phyloP scores from a whole-genome alignment of 176 grass and related monocot genomes.

The Hordeum marinum region DNA sequence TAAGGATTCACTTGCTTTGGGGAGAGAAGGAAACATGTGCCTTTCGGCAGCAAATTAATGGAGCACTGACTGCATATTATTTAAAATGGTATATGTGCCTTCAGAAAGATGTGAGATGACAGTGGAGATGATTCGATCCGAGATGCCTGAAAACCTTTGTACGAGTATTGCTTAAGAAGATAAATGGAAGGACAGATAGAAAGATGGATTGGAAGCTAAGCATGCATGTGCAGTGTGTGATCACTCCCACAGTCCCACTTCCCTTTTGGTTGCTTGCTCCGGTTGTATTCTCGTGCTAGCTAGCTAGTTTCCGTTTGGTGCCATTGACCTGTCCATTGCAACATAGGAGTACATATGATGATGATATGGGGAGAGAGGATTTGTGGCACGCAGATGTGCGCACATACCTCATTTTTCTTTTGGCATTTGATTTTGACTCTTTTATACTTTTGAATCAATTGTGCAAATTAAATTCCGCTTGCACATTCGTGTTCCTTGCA shows the following conservation, averaged over 20 bases:
- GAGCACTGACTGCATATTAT: neutral
- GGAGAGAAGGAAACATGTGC: neutral
- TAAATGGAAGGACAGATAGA: neutral
- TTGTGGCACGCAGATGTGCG: too few relatives aligned
- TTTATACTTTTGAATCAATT: too few relatives aligned
- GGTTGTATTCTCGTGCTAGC: neutral
- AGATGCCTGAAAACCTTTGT: neutral
- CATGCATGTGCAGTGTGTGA: neutral
- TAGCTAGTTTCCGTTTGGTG: neutral
- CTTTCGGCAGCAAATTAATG: neutral
- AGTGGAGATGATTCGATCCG: neutral
- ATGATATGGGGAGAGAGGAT: too few relatives aligned
- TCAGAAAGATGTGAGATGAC: neutral
- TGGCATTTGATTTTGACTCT: too few relatives aligned
- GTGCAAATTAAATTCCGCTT: too few relatives aligned
- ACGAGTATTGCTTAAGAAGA: conserved; percentile 3
- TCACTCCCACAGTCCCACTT: conserved; percentile 1
- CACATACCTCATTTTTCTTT: too few relatives aligned
- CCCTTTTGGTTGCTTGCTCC: neutral
- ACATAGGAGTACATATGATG: neutral
- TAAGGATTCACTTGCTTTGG: conserved; percentile 21
- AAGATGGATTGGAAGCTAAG: neutral
- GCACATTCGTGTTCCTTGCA: too few relatives aligned
- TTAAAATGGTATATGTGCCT: neutral
- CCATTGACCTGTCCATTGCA: neutral